These are phyloP conservation scores for Caloboletus firmus DNA, from an alignment of 1,284 basidiomycete species.

Conservation along the genomic window DNA sequence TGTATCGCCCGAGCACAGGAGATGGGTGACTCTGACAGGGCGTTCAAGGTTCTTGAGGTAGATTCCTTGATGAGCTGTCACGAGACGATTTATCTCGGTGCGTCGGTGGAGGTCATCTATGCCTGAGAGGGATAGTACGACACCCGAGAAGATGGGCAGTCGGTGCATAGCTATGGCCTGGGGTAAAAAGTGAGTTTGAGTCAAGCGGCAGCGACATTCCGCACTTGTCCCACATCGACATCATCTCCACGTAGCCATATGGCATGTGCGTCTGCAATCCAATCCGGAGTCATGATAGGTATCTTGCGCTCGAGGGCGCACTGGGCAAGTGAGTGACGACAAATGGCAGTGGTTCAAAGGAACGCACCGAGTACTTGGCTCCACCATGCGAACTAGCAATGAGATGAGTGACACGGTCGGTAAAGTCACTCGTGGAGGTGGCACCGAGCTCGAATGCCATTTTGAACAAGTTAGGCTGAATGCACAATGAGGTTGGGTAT, in stretches of 20 bases:
- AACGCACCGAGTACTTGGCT: slow-evolving; percentile 69
- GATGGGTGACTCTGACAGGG: slow-evolving; percentile 67
- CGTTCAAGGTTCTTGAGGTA: slow-evolving; percentile 65
- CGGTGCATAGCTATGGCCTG: slow-evolving; percentile 57
- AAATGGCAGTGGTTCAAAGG: not conserved
- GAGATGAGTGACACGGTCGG: slow-evolving; percentile 79
- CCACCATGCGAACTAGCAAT: slow-evolving; percentile 68
- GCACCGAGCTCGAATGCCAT: slow-evolving; percentile 78
- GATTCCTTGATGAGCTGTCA: slow-evolving; percentile 53
- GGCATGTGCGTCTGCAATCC: slow-evolving; percentile 67
- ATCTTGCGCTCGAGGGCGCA: slow-evolving; percentile 74
- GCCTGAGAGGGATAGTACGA: slow-evolving; percentile 68
- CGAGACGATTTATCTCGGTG: slow-evolving; percentile 54
- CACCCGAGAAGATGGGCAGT: slow-evolving; percentile 63
- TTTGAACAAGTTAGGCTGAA: slow-evolving; percentile 64
- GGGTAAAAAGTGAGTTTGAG: slow-evolving; percentile 3
- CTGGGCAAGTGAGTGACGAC: slow-evolving; percentile 37
- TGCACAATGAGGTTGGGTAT: not conserved
- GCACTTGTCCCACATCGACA: slow-evolving; percentile 55
- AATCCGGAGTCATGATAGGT: slow-evolving; percentile 70
- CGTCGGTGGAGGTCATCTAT: slow-evolving; percentile 54
- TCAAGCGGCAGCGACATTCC: slow-evolving; percentile 25
- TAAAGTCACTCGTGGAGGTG: slow-evolving; percentile 61
- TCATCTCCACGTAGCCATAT: slow-evolving; percentile 78
- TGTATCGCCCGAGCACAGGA: slow-evolving; percentile 50